Conservation (phyloP, 495 filamentous ascomycete genomes). For the Lasiosphaeria ovina region DNA sequence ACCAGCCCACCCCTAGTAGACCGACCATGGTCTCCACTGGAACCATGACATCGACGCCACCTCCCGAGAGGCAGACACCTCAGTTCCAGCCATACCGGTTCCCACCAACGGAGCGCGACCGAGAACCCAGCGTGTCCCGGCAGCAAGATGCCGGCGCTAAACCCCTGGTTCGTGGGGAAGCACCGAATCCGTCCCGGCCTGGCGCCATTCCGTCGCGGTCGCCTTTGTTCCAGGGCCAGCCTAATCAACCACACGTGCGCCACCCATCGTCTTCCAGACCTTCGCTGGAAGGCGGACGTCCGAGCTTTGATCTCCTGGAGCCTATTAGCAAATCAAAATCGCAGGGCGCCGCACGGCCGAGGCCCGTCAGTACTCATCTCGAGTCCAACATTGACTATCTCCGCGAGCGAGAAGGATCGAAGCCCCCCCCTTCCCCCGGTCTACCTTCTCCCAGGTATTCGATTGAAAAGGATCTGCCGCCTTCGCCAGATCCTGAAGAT, state of each 20-base stretch:
- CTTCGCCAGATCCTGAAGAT: conserved; percentile 48
- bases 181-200: conserved; percentile 20
- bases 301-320: conserved; percentile 60
- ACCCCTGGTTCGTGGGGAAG: conserved; percentile 32
- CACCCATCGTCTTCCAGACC: conserved; percentile 70
- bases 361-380: conserved; percentile 65
- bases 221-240: conserved; percentile 52
- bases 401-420: conserved; percentile 57
- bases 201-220: conserved; percentile 27
- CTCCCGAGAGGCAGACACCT: conserved; percentile 53
- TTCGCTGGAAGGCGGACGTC: conserved; percentile 73
- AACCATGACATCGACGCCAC: conserved; percentile 80
- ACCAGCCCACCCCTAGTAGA: conserved; percentile 58
- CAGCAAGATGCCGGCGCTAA: conserved; percentile 37
- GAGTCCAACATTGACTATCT: conserved; percentile 75
- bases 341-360: conserved; percentile 19
- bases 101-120: conserved; percentile 53
- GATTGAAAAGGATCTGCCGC: conserved; percentile 37
- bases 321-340: conserved; percentile 37
- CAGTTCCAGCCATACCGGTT: conserved; percentile 63
- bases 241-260: conserved; percentile 40
- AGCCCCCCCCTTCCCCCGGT: conserved; percentile 35
- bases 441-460: conserved; percentile 36
- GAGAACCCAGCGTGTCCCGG: conserved; percentile 54
- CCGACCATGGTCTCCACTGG: conserved; percentile 86